Evolutionary conservation across 176 grass and related monocot genomes (phyloP), one percentile per base, ranked within the genome.

Genomic region (Eragrostis nindensis): DNA sequence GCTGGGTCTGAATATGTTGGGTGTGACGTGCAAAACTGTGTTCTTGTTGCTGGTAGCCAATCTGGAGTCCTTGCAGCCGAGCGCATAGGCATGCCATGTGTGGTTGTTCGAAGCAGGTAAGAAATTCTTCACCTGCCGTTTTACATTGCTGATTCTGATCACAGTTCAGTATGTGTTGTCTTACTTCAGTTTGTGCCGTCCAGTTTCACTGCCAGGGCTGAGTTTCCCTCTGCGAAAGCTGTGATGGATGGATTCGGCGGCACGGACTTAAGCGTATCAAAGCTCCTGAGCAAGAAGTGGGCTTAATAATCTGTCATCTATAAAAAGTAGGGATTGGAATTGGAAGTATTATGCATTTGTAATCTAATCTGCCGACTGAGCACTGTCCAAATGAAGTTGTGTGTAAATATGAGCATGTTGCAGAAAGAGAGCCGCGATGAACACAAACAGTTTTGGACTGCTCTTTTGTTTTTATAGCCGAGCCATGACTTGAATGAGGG

Each of bases 231-330:
- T 7, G 90, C 95, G 12, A 98, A 94, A 19, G 86, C 74, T 14
- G 71, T 94, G 42, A 91, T 93, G 87, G 92, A 94, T 79, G 95
- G 90, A 71, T 98, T 94, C 7, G 90, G 95, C 0, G 81, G 72
- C 55, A 83, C 92, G 22, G 92, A 98, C 81, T 39, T 98, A 26
- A 94, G 92, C 2, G 45, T 98, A 74, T 84, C 88, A 0, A 98
- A 94, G 76, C 76, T 94, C 29, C 71, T 80, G 87, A 86, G 21
- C 47, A 94, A 89, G 76, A 94, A 44, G 55, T 85, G 86, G 92
- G 83, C 75, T 73, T 88, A 44, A 64, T 45, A 3, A 25, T 15
- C 8, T 15, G 10, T 48, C 27, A 1, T 12, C 9, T 38, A 17
- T 42, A 4, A 30, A 14, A 6, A 70, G 18, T 49, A 17, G 29